Evolutionary conservation across 2,329 filamentous ascomycete species (phyloP).

Genomic region (Zalaria sp.): DNA sequence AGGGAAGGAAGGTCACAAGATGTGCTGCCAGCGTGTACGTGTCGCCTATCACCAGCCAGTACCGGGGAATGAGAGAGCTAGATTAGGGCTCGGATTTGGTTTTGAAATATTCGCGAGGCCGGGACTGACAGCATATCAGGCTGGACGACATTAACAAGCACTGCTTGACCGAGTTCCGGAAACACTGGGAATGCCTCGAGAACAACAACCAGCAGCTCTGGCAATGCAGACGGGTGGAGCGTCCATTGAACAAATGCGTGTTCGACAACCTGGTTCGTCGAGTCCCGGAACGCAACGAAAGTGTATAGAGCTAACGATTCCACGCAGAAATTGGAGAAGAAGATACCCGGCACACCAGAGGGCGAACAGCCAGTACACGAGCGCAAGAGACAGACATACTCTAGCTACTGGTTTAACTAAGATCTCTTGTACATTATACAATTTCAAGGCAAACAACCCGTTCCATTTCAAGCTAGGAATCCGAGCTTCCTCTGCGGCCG

Average conservation of each 20-base stretch:
- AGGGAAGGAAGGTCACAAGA: conserved; percentile 89
- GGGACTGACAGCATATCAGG: conserved; percentile 29
- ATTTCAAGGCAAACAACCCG: too few relatives aligned
- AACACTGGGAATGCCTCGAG: conserved; percentile 91
- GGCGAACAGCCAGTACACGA: conserved; percentile 34
- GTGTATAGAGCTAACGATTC: too few relatives aligned
- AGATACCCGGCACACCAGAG: conserved; percentile 35
- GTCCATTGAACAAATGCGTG: conserved; percentile 87
- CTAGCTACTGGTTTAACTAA: too few relatives aligned
- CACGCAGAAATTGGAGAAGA: conserved; percentile 35
- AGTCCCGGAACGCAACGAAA: not conserved
- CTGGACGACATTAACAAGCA: conserved; percentile 92
- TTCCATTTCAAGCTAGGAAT: too few relatives aligned
- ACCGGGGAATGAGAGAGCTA: not conserved
- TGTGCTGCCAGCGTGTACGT: conserved; percentile 93
- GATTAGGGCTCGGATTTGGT: conserved; percentile 1
- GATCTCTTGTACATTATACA: too few relatives aligned
- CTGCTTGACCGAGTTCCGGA: conserved; percentile 81
- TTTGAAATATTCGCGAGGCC: not conserved
- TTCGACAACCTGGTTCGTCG: conserved; percentile 80
- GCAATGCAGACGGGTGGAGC: conserved; percentile 82
- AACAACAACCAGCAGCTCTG: conserved; percentile 96
- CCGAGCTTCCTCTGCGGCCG: too few relatives aligned
- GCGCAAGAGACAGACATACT: conserved; percentile 29
- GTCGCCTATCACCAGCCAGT: conserved; percentile 2